These are phyloP conservation scores for Lactarius tabidus DNA, from an alignment of 768 basidiomycete genomes.

Conservation along the genomic window DNA sequence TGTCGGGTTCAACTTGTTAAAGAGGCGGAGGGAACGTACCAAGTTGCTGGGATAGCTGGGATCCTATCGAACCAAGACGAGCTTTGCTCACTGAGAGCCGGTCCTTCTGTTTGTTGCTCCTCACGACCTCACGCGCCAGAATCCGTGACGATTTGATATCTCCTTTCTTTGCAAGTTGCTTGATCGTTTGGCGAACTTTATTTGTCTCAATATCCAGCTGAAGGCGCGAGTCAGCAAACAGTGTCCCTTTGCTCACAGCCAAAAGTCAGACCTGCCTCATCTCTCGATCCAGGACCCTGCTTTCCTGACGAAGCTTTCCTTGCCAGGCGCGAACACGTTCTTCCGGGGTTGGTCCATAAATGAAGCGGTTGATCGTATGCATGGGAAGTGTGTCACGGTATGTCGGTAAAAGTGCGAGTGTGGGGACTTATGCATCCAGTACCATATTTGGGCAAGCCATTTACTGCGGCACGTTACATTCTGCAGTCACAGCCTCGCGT, in stretches of 20 bases:
- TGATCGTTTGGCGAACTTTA: constrained; percentile 78
- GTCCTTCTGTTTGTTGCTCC: constrained; percentile 93
- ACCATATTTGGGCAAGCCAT: background rate
- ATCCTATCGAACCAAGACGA: constrained; percentile 81
- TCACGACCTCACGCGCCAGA: constrained; percentile 89
- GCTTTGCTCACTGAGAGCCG: constrained; percentile 91
- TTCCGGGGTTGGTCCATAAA: constrained; percentile 96
- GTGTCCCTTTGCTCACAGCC: constrained; percentile 19
- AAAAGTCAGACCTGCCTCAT: constrained; percentile 79
- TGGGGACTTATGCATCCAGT: background rate
- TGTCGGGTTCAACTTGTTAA: background rate
- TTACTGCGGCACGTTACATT: background rate
- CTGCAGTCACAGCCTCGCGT: background rate
- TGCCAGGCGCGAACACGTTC: constrained; percentile 94
- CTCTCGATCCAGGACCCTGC: constrained; percentile 84
- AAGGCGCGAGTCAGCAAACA: constrained; percentile 15
- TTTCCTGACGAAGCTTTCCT: constrained; percentile 73
- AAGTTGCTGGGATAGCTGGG: constrained; percentile 86
- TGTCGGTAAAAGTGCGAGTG: background rate
- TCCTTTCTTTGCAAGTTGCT: constrained; percentile 85
- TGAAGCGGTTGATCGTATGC: constrained; percentile 87
- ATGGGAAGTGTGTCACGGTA: constrained; percentile 36
- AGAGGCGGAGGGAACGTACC: constrained; percentile 48
- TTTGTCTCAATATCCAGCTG: constrained; percentile 79
- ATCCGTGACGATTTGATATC: constrained; percentile 92